phyloP scores from a whole-genome alignment of 2,329 filamentous ascomycete genomes.

The Calonectria naviculata region DNA sequence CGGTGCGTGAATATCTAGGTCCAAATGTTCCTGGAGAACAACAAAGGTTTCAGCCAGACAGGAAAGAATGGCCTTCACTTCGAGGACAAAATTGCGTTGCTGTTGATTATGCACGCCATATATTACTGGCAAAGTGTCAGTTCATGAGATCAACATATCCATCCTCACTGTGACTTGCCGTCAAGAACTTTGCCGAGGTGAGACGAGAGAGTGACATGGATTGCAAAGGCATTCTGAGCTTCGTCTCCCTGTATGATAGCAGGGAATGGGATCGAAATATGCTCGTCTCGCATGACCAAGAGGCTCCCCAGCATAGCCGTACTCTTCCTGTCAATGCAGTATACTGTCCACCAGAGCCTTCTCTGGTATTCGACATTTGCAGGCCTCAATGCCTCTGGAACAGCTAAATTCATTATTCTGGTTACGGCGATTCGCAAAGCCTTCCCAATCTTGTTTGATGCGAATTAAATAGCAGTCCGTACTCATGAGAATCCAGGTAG shows the following conservation, averaged over 20 bases:
- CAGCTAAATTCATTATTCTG: constrained; percentile 27
- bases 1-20: constrained; percentile 20
- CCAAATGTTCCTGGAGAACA: constrained; percentile 23
- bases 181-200: constrained; percentile 34
- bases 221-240: constrained; percentile 27
- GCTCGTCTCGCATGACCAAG: constrained; percentile 29
- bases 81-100: constrained; percentile 25
- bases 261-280: constrained; percentile 34
- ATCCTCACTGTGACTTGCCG: constrained; percentile 3
- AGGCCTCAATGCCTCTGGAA: constrained; percentile 27
- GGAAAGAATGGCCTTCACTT: constrained; percentile 31
- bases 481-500: neutral
- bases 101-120: constrained; percentile 26
- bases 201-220: constrained; percentile 30
- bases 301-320: constrained; percentile 30
- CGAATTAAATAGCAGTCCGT: neutral
- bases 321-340: constrained; percentile 35
- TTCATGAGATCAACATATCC: fast-evolving
- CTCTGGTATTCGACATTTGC: constrained; percentile 28
- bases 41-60: constrained; percentile 26
- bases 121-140: constrained; percentile 16
- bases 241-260: constrained; percentile 14
- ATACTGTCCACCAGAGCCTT: constrained; percentile 34
- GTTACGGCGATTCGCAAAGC: constrained; percentile 30
- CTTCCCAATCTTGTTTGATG: constrained; percentile 23